These are phyloP conservation scores for Glycine latifolia DNA, from an alignment of 306 rosid genomes.

Conservation along the genomic window DNA sequence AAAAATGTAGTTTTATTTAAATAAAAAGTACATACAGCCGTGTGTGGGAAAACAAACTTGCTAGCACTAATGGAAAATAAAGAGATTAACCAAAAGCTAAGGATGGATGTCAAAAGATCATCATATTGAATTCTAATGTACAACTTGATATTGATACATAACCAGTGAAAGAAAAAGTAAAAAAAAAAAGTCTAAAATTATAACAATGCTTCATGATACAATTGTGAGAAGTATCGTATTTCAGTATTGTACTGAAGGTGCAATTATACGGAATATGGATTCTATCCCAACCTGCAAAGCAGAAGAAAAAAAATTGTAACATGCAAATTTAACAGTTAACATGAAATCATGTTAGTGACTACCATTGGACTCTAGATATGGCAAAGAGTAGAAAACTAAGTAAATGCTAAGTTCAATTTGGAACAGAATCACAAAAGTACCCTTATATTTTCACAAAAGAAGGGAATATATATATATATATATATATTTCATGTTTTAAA, in stretches of 20 bases:
- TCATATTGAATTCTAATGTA: slow-evolving; percentile 38
- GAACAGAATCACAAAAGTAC: neutral
- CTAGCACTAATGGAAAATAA: neutral
- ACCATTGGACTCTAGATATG: neutral
- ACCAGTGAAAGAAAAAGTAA: neutral
- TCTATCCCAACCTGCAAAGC: slow-evolving; percentile 53
- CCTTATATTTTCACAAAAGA: slow-evolving; percentile 7
- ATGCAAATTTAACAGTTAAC: neutral
- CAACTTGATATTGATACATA: slow-evolving; percentile 30
- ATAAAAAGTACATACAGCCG: neutral
- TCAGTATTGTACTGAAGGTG: slow-evolving; percentile 42
- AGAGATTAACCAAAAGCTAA: slow-evolving; percentile 12
- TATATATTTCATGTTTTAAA: neutral
- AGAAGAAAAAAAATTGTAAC: neutral
- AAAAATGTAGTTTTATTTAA: neutral
- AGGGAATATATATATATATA: too few relatives aligned
- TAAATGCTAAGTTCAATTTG: neutral
- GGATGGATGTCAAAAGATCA: slow-evolving; percentile 26
- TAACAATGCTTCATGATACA: slow-evolving; percentile 46
- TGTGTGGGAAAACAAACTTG: neutral
- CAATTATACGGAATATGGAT: slow-evolving; percentile 43
- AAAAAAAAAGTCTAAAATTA: slow-evolving; percentile 28
- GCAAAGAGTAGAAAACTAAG: neutral
- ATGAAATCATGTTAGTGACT: slow-evolving; percentile 3
- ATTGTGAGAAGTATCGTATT: slow-evolving; percentile 30